Percentiles rank a stretch among this genome's conserved stretches.
Evolutionary conservation across 1,284 basidiomycete species (phyloP).

Genomic region (Lentinus polychrous): DNA sequence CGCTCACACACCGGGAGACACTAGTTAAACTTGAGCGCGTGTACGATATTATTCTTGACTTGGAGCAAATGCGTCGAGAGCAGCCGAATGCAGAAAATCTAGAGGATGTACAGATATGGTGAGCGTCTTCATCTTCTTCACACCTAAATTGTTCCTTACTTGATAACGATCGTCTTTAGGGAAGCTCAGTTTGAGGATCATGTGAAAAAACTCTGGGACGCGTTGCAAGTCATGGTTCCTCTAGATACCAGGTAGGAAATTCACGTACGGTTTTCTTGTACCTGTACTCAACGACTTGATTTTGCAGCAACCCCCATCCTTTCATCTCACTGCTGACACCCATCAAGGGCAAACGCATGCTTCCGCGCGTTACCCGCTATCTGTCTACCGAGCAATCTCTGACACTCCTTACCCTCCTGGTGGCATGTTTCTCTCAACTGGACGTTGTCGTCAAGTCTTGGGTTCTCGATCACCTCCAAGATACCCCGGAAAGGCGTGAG

Average conservation of each 20-base stretch:
- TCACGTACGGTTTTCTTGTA: constrained; percentile 1
- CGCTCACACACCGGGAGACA: constrained; percentile 75
- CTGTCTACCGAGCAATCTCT: constrained; percentile 77
- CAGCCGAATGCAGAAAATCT: constrained; percentile 67
- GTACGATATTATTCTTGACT: constrained; percentile 79
- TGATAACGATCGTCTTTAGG: constrained; percentile 31
- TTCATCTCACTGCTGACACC: constrained; percentile 90
- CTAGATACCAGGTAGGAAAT: constrained; percentile 73
- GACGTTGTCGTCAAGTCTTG: constrained; percentile 81
- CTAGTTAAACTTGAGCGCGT: constrained; percentile 80
- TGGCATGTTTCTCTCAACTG: constrained; percentile 90
- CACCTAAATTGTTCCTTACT: constrained; percentile 3
- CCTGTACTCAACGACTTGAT: constrained; percentile 1
- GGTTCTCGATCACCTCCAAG: constrained; percentile 61
- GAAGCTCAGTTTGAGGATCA: constrained; percentile 52
- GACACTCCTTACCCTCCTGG: constrained; percentile 84
- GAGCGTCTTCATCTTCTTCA: constrained; percentile 5
- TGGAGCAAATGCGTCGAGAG: constrained; percentile 83
- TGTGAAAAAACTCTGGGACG: constrained; percentile 74
- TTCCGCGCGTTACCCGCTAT: constrained; percentile 88
- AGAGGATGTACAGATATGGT: constrained; percentile 52
- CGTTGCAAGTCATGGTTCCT: constrained; percentile 82
- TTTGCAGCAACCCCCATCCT: constrained; percentile 81
- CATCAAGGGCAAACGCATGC: constrained; percentile 89
- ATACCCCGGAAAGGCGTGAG: constrained; percentile 61